Evolutionary conservation across 257 asterid species (phyloP), one percentile per base, ranked within the genome.

Genomic region (Plantago ovata): DNA sequence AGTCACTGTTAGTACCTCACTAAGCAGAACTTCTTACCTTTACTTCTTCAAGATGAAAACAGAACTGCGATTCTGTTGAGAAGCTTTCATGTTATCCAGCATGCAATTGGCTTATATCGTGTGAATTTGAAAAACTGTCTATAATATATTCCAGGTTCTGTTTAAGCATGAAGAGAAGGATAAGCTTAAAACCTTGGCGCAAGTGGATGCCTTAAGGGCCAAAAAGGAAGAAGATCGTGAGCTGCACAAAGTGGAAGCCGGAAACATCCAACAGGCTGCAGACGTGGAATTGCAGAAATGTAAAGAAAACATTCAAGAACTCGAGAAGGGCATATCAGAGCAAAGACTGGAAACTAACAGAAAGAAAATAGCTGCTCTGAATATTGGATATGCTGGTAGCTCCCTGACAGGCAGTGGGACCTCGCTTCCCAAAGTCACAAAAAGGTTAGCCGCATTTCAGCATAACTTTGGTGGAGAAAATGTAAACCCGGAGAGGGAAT

Each of bases 401-500:
- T 47, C 66, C 39, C 36, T 58, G 52, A 18, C 67, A 0, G 66
- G 60, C 28, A 46, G 53, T 41, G 38, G 19, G 8, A 38, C 60
- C 42, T 61, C 36, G 6, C 36, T 33, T 58, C 81, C 82, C 38
- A 63, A 60, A 56, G 52, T 10, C 24, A 20, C 43, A 6, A 76
- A 84, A 70, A 75, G 83, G 53, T 49, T 77, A 68, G 73, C 83
- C 2, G 83, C 53, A 38, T 73, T 69, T 65, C 70, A 73, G 66
- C 85, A 75, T 63, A 74, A 56, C 61, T 64, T 62, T 53, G 77
- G 69, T 39, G 69, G 53, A 6, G 72, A 56, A 42, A 61, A 54
- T 22, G 70, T 72, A 2, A 72, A 67, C 16, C 85, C 73, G 0
- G 94, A 92, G 39, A 73, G 93, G 74, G 98, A 92, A 57, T 92